A percentile compares a stretch with the other conserved stretches of the same genome.
Evolutionary conservation across 2,329 filamentous ascomycete genomes (phyloP).

Genomic region (Dactylellina leptospora): DNA sequence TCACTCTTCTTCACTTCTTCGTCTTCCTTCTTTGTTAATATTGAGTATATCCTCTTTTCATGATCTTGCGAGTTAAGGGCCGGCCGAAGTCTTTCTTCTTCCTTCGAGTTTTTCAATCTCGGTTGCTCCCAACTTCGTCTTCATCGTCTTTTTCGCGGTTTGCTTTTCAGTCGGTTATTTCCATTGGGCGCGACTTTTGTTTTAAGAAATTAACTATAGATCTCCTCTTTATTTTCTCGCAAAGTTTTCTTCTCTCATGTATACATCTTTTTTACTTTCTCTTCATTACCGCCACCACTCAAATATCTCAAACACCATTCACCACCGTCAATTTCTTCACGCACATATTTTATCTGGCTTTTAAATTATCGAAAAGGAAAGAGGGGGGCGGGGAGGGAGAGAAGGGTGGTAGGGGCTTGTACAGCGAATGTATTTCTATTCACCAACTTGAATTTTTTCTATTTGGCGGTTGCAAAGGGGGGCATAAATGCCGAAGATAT

Average conservation of each 20-base stretch:
- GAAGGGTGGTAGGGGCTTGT: not conserved
- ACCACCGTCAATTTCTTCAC: not conserved
- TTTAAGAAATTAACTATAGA: conserved; percentile 10
- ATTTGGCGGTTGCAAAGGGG: not conserved
- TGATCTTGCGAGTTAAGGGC: no score
- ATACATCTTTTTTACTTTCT: not conserved
- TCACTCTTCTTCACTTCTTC: not conserved
- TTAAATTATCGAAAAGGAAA: not conserved
- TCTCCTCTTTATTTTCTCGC: not conserved
- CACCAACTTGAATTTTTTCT: conserved; percentile 35
- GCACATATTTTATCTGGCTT: not conserved
- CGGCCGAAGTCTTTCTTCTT: no score
- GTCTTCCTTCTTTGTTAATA: not conserved
- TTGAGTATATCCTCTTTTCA: no score
- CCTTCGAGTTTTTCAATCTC: not conserved
- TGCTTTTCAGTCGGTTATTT: not conserved
- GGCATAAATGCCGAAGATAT: not conserved
- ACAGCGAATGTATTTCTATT: conserved; percentile 10
- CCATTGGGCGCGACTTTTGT: not conserved
- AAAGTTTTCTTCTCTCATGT: not conserved
- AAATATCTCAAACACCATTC: no score
- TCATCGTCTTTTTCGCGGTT: not conserved
- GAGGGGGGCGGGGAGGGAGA: not conserved
- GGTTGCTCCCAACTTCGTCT: not conserved
- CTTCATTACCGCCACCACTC: not conserved